A percentile compares a stretch with the other conserved stretches of the same genome.
These are phyloP conservation scores for Voacanga thouarsii DNA, from an alignment of 257 asterid species.

Conservation along the genomic window DNA sequence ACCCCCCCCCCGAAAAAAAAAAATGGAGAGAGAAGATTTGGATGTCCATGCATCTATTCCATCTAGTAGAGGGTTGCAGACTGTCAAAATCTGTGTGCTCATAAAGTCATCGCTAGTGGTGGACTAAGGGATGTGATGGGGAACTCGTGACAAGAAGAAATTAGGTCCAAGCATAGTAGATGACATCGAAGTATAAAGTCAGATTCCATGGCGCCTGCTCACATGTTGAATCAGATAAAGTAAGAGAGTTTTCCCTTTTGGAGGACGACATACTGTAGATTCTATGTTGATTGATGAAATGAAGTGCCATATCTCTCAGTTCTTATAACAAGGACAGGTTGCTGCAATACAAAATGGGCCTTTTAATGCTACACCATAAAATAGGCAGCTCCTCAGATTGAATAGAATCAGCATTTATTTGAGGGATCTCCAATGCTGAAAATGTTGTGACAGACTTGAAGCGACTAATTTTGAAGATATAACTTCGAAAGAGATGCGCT, in stretches of 20 bases:
- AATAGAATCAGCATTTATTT: neutral
- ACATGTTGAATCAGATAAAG: neutral
- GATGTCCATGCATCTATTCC: neutral
- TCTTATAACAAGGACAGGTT: neutral
- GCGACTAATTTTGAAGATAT: neutral
- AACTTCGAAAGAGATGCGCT: neutral
- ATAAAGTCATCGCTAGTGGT: neutral
- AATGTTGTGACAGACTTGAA: neutral
- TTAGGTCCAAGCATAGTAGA: neutral
- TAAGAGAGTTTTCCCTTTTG: neutral
- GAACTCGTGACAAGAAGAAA: neutral
- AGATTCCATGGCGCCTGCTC: neutral
- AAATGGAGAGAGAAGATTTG: neutral
- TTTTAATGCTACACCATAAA: neutral
- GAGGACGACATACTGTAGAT: neutral
- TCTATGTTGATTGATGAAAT: neutral
- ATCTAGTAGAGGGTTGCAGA: neutral
- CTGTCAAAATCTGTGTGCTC: neutral
- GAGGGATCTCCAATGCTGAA: neutral
- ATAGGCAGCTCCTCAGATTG: neutral
- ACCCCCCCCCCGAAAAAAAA: neutral
- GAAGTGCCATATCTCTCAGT: neutral
- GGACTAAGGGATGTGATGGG: neutral
- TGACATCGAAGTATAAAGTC: neutral
- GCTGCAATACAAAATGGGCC: neutral